phyloP scores from a whole-genome alignment of 345 rosid genomes.

The Geranium brycei region DNA sequence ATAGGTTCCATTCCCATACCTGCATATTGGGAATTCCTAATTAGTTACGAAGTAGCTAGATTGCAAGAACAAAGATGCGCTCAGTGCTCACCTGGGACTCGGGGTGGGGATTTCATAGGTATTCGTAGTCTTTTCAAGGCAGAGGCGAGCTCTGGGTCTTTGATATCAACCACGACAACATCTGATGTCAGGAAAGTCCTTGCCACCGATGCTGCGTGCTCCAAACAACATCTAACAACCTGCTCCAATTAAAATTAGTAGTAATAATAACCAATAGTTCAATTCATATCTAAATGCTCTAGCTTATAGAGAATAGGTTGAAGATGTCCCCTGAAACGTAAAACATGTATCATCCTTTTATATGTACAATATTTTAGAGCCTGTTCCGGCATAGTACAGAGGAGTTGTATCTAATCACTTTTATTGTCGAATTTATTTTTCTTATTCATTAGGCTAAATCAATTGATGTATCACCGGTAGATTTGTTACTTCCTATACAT shows the following conservation, averaged over 20 bases:
- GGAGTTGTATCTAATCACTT: too few relatives aligned
- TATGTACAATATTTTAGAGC: too few relatives aligned
- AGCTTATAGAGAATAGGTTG: too few relatives aligned
- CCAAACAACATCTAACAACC: conserved; percentile 91
- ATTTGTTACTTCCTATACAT: too few relatives aligned
- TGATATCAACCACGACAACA: conserved; percentile 69
- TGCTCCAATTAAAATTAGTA: conserved; percentile 15
- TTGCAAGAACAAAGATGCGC: too few relatives aligned
- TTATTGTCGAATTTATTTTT: too few relatives aligned
- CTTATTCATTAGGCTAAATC: too few relatives aligned
- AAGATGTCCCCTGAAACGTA: too few relatives aligned
- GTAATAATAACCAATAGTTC: not conserved
- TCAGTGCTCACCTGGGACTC: not conserved
- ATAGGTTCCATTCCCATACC: not conserved
- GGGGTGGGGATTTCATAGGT: conserved; percentile 25
- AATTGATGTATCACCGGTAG: too few relatives aligned
- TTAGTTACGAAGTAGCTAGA: not conserved
- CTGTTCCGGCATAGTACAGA: too few relatives aligned
- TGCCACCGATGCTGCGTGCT: conserved; percentile 86
- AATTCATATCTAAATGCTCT: not conserved
- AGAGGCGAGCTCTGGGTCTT: conserved; percentile 32
- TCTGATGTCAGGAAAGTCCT: conserved; percentile 63
- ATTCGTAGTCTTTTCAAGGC: conserved; percentile 38
- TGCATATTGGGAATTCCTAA: not conserved
- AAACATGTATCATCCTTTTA: too few relatives aligned